Evolutionary conservation across 192 early-diverging fungal species (phyloP), one percentile per base, ranked within the genome.

Genomic region (Coemansia sp.): DNA sequence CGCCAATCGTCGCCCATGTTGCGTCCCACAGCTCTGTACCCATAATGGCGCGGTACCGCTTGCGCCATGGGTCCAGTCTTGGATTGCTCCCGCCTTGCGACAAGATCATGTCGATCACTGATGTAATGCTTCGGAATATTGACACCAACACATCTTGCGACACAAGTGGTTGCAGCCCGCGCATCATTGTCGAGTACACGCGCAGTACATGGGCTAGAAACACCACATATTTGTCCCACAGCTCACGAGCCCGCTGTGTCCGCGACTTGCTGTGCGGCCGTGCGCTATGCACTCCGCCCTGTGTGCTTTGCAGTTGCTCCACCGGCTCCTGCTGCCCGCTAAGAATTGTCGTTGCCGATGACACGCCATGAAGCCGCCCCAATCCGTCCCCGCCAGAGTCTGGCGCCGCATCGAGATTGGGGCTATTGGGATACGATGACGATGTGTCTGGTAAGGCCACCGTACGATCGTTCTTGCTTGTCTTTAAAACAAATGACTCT

Each of bases 1-100:
- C 72, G 52, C 78, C 78, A 9, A 81, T 68, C 2, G 62, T 81
- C 0, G 58, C 69, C 78, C 78, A 81, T 1, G 78, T 81, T 49
- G 53, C 58, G 16, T 81, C 72, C 78, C 78, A 81, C 37, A 75
- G 17, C 35, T 75, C 68, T n/a, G 62, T 19, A 0, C 72, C 72
- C 6, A 81, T 65, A 19, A 65, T 23, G 26, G 14, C 51, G 23
- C 64, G 57, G 55, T 81, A 81, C 19, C 59, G 63, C 10, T 63
- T 45, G 6, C 29, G 22, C 78, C 78, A 81, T 1, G 26, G 22
- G 29, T 26, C 19, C 12, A 81, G 49, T 10, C 65, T 45, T 17
- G 78, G 78, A 26, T 75, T 81, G 38, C 50, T 45, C 14, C 78
- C 72, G 9, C 69, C 63, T 43, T 81, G 78, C 14, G 78, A 81